Conservation (phyloP, 148 eudicot species). For the Agrostemma githago region DNA sequence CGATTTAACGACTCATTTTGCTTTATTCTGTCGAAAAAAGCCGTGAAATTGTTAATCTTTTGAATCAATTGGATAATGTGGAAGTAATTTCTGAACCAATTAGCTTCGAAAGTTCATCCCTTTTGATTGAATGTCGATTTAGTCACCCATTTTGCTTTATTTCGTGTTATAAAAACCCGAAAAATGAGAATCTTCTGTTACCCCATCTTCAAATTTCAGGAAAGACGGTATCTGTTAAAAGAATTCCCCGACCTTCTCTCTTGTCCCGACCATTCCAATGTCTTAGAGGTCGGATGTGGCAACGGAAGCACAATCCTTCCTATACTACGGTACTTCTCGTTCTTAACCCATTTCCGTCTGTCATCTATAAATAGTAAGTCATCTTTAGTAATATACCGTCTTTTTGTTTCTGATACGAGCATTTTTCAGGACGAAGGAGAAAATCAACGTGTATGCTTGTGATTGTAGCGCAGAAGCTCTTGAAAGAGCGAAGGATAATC, state of each 20-base stretch:
- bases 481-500: constrained; percentile 59
- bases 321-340: constrained; percentile 47
- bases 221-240: constrained; percentile 76
- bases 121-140: neutral
- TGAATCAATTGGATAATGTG: neutral
- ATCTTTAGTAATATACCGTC: neutral
- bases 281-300: constrained; percentile 90
- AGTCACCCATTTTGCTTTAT: too few species aligned
- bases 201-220: constrained; percentile 31
- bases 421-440: constrained; percentile 45
- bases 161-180: too few species aligned
- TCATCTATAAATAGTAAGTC: neutral
- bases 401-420: neutral
- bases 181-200: too few species aligned
- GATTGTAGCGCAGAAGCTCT: constrained; percentile 94
- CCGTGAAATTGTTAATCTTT: neutral
- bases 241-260: constrained; percentile 79
- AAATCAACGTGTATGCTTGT: constrained; percentile 62
- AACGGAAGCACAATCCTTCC: constrained; percentile 80
- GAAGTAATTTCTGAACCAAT: neutral
- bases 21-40: neutral
- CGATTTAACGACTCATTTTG: neutral
- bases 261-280: constrained; percentile 43
- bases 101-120: neutral
- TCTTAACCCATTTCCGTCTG: neutral